Conservation (phyloP, 352 stramenopile species). For the Phytophthora chlamydospora region DNA sequence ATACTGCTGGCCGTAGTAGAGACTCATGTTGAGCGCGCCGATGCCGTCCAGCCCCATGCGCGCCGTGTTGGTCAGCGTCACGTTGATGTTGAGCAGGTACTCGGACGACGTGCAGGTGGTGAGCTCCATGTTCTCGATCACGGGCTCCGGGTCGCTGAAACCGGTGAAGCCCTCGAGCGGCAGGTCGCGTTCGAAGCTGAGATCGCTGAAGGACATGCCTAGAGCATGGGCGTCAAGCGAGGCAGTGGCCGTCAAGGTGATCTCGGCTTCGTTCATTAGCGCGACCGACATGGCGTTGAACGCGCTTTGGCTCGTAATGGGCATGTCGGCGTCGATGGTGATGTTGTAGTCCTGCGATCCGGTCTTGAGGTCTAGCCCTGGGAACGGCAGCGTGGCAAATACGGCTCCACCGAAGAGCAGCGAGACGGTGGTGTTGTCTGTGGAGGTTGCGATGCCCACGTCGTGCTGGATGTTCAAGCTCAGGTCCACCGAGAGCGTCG, state of each 20-base stretch:
- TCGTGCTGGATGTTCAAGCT: constrained; percentile 58
- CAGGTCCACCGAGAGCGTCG: constrained; percentile 49
- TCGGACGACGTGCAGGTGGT: constrained; percentile 35
- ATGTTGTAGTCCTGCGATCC: constrained; percentile 56
- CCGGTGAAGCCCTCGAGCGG: constrained; percentile 52
- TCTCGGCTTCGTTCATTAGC: constrained; percentile 42
- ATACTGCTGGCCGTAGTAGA: constrained; percentile 68
- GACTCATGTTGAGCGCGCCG: constrained; percentile 67
- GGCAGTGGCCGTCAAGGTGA: constrained; percentile 44
- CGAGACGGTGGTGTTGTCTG: constrained; percentile 44
- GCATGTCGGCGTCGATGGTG: constrained; percentile 39
- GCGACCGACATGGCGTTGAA: constrained; percentile 51
- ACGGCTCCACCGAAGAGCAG: constrained; percentile 45
- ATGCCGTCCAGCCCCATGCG: constrained; percentile 59
- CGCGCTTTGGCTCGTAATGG: constrained; percentile 44
- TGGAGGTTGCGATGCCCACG: constrained; percentile 41
- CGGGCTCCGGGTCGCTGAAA: constrained; percentile 48
- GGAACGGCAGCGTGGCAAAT: constrained; percentile 56
- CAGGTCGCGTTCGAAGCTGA: constrained; percentile 59
- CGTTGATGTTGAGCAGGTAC: constrained; percentile 57
- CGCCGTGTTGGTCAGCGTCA: constrained; percentile 54
- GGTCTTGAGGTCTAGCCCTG: constrained; percentile 46
- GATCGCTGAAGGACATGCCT: constrained; percentile 49
- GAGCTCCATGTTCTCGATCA: constrained; percentile 62
- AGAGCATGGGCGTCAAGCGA: constrained; percentile 42